Evolutionary conservation across 805 yeast species (phyloP).

Genomic region (Yarrowia sp.): DNA sequence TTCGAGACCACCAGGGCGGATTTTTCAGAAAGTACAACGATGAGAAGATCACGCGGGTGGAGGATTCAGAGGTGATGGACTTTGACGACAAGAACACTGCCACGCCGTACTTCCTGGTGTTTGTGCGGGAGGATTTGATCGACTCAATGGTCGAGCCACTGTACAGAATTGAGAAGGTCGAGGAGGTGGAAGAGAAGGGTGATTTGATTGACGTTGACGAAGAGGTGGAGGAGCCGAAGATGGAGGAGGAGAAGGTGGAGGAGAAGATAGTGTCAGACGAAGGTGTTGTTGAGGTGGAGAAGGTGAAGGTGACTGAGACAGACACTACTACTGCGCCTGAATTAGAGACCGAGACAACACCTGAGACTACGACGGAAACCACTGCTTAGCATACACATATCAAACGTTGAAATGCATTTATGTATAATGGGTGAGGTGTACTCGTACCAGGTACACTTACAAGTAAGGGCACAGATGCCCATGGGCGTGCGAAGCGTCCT

Average conservation of each 20-base stretch:
- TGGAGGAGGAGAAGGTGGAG: not conserved
- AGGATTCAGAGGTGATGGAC: conserved; percentile 42
- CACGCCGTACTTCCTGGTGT: conserved; percentile 90
- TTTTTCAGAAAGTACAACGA: conserved; percentile 90
- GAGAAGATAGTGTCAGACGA: not conserved
- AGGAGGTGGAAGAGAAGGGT: not conserved
- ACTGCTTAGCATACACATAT: not conserved
- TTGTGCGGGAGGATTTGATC: conserved; percentile 61
- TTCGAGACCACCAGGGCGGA: conserved; percentile 64
- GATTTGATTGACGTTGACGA: conserved; percentile 9
- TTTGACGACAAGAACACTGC: conserved; percentile 57
- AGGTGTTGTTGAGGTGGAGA: not conserved
- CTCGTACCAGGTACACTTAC: too few relatives aligned
- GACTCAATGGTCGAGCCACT: conserved; percentile 33
- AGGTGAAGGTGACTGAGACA: not conserved
- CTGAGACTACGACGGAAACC: not conserved
- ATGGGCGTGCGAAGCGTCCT: too few relatives aligned
- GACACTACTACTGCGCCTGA: not conserved
- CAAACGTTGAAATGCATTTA: not conserved
- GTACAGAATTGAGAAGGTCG: not conserved
- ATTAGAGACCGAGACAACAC: not conserved
- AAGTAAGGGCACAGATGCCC: too few relatives aligned
- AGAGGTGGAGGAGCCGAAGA: not conserved
- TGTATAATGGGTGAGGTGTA: not conserved
- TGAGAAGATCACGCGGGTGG: conserved; percentile 86